Evolutionary conservation across 257 asterid genomes (phyloP), one percentile per base, ranked within the genome.

Genomic region (Mentha longifolia): DNA sequence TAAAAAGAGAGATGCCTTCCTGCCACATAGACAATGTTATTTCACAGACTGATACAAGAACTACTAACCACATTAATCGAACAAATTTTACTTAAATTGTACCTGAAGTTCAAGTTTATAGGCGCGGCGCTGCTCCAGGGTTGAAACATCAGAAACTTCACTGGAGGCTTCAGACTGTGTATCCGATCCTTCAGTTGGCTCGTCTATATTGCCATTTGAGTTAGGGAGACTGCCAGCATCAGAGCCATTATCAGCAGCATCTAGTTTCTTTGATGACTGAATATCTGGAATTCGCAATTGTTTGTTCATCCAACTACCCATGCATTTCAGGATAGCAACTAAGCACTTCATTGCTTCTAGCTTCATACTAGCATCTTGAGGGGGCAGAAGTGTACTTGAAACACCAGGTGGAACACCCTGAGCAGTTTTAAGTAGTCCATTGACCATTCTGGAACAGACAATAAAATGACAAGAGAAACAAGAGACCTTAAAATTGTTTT

Each of bases 231-330:
- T 86, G 77, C 89, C 95, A 66, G 91, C 57, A 70, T 95, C 97
- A 70, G 87, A 76, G 70, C 77, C 74, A 70, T 71, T 85, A 72
- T 92, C 98, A 31, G 84, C 65, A 69, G 83, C 68, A 69, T 92
- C 97, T 19, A 73, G 73, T 76, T 85, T 92, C 87, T 81, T 90
- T 13, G 84, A 65, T 50, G 94, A 80, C 76, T 80, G 89, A 76
- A 84, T 77, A 83, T 88, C 99, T 71, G 97, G 97, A 86, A 95
- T 87, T 59, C 90, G 88, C 80, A 92, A 63, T 81, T 92, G 99
- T 65, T 86, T 95, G 86, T 95, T 88, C 98, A 92, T 95, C 99
- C 99, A 95, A 70, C 88, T 93, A 70, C 99, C 98, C 99, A 95
- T 89, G 77, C 94, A 85, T 80, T 81, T 92, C 82, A 95, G 84